A percentile compares a stretch with the other conserved stretches of the same genome.
Conservation (phyloP, 202 grass and related monocot genomes). For the Digitaria exilis region DNA sequence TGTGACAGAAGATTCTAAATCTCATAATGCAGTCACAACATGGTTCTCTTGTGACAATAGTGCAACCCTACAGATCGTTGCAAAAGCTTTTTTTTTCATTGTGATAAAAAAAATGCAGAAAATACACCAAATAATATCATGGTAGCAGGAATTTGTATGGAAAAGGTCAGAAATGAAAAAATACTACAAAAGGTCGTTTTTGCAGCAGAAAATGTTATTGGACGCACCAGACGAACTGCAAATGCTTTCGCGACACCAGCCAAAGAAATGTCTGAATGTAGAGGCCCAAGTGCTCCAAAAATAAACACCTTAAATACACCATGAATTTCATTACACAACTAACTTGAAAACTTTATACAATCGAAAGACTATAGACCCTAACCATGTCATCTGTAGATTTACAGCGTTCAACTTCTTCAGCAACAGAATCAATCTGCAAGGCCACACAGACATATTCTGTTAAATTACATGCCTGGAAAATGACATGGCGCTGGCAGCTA, state of each 20-base stretch:
- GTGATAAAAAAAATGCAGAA: constrained; percentile 22
- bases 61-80: constrained; percentile 6
- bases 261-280: constrained; percentile 91
- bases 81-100: constrained; percentile 25
- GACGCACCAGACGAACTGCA: constrained; percentile 87
- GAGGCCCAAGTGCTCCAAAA: constrained; percentile 89
- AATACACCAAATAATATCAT: constrained; percentile 2
- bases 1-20: constrained; percentile 33
- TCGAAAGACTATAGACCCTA: constrained; percentile 37
- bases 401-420: constrained; percentile 79
- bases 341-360: constrained; percentile 38
- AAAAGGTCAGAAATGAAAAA: not conserved
- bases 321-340: constrained; percentile 21
- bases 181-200: constrained; percentile 10
- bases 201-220: constrained; percentile 16
- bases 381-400: constrained; percentile 85
- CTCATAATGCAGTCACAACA: constrained; percentile 15
- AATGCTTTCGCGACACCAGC: constrained; percentile 96
- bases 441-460: constrained; percentile 18
- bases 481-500: constrained; percentile 25
- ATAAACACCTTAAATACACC: constrained; percentile 77
- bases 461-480: constrained; percentile 35
- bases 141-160: not conserved
- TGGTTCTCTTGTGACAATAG: constrained; percentile 21
- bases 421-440: constrained; percentile 84